Base-by-base conservation (phyloP, 2,329 filamentous ascomycete species). In the Corinectria fuckeliana region DNA sequence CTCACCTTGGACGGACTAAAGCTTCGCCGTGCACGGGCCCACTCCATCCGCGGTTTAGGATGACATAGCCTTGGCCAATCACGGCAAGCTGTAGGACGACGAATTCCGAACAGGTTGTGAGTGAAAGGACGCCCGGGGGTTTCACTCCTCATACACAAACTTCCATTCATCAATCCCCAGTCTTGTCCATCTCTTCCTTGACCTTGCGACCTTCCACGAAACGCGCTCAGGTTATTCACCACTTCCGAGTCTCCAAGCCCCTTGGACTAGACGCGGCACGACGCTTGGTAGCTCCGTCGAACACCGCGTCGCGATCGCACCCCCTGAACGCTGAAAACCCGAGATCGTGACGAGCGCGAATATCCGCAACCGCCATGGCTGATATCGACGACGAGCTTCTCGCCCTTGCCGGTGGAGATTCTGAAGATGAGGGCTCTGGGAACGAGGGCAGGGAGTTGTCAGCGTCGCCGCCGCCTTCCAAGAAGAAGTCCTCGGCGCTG, bases 321-420 rank as follows among this genome's bases (percentile, higher is more conserved):
- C 63, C 58, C 63, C 61, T 65, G 61, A 63, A 41, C 54, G 39
- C 39, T 62, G 45, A 70, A 58, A 51, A 56, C 38, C 50, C 50
- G 51, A 36, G 50, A 50, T 52, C 34, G 48, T 58, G 50, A 45
- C 52, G 23, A 38, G 50, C 56, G 23, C 50, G 25, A 54, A 44
- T 38, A 30, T 14, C 36, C 30, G 45, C 41, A 55, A 25, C 57
- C 61, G 83, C 65, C 71, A 96, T 97, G 93, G 90, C 91, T 56
- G 91, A 94, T 73, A 85, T 97, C 67, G 94, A 98, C 74, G 93
- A 94, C 70, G 94, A 97, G 80, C 88, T 98, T 66, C 89, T 98
- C 65, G 93, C 92, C 72, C 88, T 98, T 66, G 95, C 93, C 54
- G 95, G 92, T 71, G 92, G 91, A 68, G 90, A 86, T 52, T 85